Conservation (phyloP, 257 asterid species). For the Solanum raphanifolium region DNA sequence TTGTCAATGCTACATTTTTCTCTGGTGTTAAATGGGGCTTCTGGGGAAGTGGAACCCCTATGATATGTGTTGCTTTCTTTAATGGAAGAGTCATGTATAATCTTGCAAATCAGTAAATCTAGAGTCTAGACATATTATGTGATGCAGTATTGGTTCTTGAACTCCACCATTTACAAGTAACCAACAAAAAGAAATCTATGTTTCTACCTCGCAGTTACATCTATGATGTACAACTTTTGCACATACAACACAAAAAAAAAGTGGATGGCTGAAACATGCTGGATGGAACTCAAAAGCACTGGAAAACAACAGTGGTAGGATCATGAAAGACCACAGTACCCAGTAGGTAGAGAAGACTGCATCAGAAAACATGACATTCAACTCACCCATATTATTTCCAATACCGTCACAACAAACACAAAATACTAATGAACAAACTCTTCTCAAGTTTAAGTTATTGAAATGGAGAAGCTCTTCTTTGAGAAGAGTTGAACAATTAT, state of each 20-base stretch:
- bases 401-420: not conserved
- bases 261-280: not conserved
- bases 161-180: not conserved
- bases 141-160: not conserved
- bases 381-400: not conserved
- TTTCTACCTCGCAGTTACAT: not conserved
- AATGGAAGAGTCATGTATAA: not conserved
- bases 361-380: not conserved
- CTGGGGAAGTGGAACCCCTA: not conserved
- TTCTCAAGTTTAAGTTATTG: not conserved
- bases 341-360: not conserved
- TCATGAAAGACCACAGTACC: not conserved
- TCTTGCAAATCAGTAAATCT: not conserved
- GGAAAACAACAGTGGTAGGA: not conserved
- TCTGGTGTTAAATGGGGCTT: not conserved
- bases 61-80: not conserved
- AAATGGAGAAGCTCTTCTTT: not conserved
- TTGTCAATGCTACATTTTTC: not conserved
- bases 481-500: not conserved
- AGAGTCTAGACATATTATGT: not conserved
- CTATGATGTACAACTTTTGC: not conserved
- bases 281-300: not conserved
- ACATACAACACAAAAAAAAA: not conserved
- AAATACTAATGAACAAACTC: not conserved
- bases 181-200: not conserved